Conservation (phyloP, 148 eudicot genomes). For the Silene conica region DNA sequence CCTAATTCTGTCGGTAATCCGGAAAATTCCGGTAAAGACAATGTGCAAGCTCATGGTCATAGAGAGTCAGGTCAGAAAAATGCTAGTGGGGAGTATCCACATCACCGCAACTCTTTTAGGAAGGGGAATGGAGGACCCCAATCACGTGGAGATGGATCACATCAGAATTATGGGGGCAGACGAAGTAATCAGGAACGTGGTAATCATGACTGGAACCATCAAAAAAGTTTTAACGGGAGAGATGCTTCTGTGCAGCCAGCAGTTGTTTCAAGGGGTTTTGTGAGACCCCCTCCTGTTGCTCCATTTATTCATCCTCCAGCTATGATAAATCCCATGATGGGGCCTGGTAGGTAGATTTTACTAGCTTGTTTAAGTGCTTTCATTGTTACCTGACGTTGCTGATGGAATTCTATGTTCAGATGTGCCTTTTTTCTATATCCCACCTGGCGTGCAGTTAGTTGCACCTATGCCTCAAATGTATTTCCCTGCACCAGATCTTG, state of each 20-base stretch:
- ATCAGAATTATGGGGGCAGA: constrained; percentile 51
- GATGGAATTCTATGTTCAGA: constrained; percentile 39
- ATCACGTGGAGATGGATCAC: constrained; percentile 72
- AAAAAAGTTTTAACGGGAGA: constrained; percentile 52
- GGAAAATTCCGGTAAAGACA: constrained; percentile 48
- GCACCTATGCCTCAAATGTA: constrained; percentile 40
- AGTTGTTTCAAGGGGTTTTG: constrained; percentile 45
- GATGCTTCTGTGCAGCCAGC: constrained; percentile 52
- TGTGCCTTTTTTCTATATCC: constrained; percentile 32
- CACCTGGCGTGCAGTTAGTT: constrained; percentile 43
- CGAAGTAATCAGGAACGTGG: constrained; percentile 59
- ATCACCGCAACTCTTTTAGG: constrained; percentile 49
- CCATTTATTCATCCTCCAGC: constrained; percentile 42
- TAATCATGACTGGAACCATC: constrained; percentile 66
- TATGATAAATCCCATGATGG: constrained; percentile 39
- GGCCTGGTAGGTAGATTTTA: constrained; percentile 40
- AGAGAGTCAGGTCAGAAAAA: constrained; percentile 50
- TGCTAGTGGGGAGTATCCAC: constrained; percentile 51
- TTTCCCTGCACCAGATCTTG: constrained; percentile 44
- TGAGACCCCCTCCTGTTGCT: constrained; percentile 40
- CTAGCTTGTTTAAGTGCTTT: constrained; percentile 3
- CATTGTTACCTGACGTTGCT: constrained; percentile 8
- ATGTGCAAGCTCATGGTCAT: constrained; percentile 30
- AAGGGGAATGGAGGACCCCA: constrained; percentile 54
- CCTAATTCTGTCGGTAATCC: constrained; percentile 33